Evolutionary conservation across 345 rosid species (phyloP), one percentile per base, ranked within the genome.

Genomic region (Cardamine chenopodiifolia): DNA sequence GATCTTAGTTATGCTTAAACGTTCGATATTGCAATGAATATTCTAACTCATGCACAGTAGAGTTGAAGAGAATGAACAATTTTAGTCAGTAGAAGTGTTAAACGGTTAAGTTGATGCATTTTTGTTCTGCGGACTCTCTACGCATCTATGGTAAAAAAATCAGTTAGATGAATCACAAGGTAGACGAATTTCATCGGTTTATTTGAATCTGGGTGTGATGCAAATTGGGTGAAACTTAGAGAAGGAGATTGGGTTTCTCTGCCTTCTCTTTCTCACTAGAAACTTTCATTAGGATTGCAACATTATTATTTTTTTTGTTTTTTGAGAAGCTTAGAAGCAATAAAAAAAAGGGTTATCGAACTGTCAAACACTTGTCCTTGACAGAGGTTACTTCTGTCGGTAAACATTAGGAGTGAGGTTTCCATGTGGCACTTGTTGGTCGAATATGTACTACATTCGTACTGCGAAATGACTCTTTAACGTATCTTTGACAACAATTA

Each of bases 351-450:
- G 0, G 45, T 56, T 9, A 56, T 56, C 5, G 7, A 18, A 28
- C 20, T 15, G 61, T n/a, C 37, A 56, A 31, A 29, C 61, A 29
- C 11, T 8, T n/a, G 39, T n/a, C 37, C 22, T 29, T 29, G 39
- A 22, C 14, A 56, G 39, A 40, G 39, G 18, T 52, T 35, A 25
- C 23, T 35, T 52, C 14, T 23, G 49, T 53, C 61, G 48, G 37
- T 56, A 53, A n/a, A 53, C 14, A 15, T 22, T 0, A 50, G 9
- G 71, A 9, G 60, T 29, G 61, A 37, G 68, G 54, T 63, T 63
- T n/a, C 68, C 53, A 29, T 65, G 69, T 18, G 14, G 42, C 56
- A 13, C 54, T 18, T 55, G 64, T 69, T 67, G 50, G 50, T 67
- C 49, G 12, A 34, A 35, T 15, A 12, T 66, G 60, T n/a, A 25